These are phyloP conservation scores for Fomitopsis betulina DNA, from an alignment of 1,284 basidiomycete genomes.

Conservation along the genomic window DNA sequence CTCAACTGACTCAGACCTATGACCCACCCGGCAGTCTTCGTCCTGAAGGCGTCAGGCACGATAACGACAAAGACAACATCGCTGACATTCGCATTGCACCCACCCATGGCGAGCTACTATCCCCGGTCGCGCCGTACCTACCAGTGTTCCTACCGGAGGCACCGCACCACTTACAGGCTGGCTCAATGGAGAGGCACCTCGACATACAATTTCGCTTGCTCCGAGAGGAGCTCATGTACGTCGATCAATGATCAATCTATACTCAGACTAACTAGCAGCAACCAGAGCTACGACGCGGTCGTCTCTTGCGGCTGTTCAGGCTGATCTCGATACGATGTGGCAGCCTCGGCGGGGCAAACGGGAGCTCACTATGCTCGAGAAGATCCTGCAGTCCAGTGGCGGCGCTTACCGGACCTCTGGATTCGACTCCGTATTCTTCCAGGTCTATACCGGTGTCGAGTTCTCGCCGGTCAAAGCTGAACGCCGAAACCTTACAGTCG, in stretches of 20 bases:
- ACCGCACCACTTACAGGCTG: constrained; percentile 30
- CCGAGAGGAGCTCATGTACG: constrained; percentile 35
- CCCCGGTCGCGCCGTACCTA: constrained; percentile 26
- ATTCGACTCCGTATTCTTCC: constrained; percentile 25
- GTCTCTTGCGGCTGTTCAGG: constrained; percentile 34
- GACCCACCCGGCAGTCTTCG: constrained; percentile 31
- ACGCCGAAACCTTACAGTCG: constrained; percentile 22
- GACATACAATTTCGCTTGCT: constrained; percentile 40
- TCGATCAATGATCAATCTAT: background rate
- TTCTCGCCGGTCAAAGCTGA: constrained; percentile 20
- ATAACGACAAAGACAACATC: constrained; percentile 35
- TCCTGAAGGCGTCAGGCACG: constrained; percentile 40
- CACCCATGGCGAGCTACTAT: constrained; percentile 33
- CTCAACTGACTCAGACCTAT: constrained; percentile 22
- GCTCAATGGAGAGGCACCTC: constrained; percentile 31
- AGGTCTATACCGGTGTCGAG: constrained; percentile 25
- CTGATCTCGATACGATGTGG: constrained; percentile 26
- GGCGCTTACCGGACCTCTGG: constrained; percentile 28
- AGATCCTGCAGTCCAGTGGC: constrained; percentile 22
- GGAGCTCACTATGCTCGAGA: constrained; percentile 20
- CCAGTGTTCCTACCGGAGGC: constrained; percentile 37
- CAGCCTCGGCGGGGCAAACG: background rate
- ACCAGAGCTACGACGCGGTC: constrained; percentile 46
- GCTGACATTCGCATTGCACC: constrained; percentile 33
- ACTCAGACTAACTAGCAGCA: background rate